phyloP scores from a whole-genome alignment of 73 alveolate genomes.

The Blepharisma stoltei region DNA sequence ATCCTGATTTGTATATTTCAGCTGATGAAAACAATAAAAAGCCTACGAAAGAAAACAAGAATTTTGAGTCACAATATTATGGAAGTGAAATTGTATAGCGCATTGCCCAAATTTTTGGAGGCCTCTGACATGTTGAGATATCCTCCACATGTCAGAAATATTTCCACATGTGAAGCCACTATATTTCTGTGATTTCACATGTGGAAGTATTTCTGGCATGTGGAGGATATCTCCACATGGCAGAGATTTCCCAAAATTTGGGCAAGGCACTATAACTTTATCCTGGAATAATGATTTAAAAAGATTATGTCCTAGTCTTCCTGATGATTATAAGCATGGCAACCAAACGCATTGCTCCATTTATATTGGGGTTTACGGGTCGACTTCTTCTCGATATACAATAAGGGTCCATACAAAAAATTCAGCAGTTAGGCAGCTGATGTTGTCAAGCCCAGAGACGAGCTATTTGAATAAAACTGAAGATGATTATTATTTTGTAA shows the following conservation, averaged over 20 bases:
- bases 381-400: not conserved
- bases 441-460: not conserved
- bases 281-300: not conserved
- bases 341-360: not conserved
- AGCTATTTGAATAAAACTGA: not conserved
- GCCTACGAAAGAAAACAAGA: not conserved
- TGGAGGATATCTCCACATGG: no score
- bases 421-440: not conserved
- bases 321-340: slow-evolving; percentile 1
- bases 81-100: not conserved
- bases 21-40: not conserved
- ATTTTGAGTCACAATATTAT: not conserved
- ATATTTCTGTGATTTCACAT: no score
- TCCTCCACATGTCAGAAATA: no score
- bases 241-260: no score
- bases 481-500: not conserved
- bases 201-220: no score
- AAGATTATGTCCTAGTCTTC: not conserved
- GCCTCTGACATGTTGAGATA: no score
- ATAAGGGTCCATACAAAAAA: slow-evolving; percentile 4
- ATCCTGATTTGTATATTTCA: slow-evolving; percentile 5
- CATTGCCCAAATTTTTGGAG: no score
- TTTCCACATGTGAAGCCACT: no score
- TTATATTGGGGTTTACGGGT: not conserved
- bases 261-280: no score